These are phyloP conservation scores for Neurospora sp. DNA, from an alignment of 495 filamentous ascomycete genomes.

Conservation along the genomic window DNA sequence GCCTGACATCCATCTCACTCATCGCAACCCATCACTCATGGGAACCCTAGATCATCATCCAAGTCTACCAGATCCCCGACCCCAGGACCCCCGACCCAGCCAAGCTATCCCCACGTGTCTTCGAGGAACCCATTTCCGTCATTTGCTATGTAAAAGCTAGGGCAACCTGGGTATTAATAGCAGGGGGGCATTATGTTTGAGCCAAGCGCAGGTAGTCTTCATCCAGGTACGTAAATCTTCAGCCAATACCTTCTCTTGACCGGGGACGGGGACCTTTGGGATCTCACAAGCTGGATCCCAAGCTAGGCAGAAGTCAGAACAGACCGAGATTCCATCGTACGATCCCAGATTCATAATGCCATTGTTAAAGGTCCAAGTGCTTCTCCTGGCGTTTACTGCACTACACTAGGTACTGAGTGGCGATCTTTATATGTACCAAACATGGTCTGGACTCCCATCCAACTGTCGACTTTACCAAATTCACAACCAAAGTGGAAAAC, in stretches of 20 bases:
- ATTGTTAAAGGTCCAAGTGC: not conserved
- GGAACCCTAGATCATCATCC: not conserved
- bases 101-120: not conserved
- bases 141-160: not conserved
- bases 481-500: not conserved
- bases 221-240: not conserved
- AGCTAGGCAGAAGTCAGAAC: not conserved
- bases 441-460: not conserved
- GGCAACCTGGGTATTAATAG: not conserved
- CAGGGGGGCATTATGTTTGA: not conserved
- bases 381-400: not conserved
- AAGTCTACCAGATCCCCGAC: not conserved
- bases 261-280: not conserved
- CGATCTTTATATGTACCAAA: not conserved
- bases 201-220: not conserved
- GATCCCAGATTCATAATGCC: not conserved
- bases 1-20: not conserved
- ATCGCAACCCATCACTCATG: not conserved
- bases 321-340: not conserved
- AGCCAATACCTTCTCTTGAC: not conserved
- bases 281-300: not conserved
- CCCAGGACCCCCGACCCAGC: not conserved
- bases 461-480: not conserved
- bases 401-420: not conserved
- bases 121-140: not conserved